Percentiles rank a stretch among this genome's conserved stretches.
Conservation (phyloP, 257 asterid genomes). For the Solanum peruvianum region DNA sequence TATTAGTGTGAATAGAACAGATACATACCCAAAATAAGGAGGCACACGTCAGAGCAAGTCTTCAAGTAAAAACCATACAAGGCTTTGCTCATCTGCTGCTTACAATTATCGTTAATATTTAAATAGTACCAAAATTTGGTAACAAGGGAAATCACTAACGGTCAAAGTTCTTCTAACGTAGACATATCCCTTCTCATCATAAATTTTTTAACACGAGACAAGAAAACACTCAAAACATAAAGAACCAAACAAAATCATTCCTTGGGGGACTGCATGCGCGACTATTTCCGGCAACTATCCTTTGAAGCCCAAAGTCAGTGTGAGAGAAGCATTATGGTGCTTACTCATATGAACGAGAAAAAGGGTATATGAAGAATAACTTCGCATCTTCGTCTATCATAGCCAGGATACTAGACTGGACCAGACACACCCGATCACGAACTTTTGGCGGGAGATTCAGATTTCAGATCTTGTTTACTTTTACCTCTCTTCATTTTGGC, state of each 20-base stretch:
- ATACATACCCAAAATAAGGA: not conserved
- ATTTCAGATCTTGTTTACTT: constrained; percentile 59
- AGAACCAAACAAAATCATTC: not conserved
- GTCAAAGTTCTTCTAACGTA: not conserved
- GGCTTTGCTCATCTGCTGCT: not conserved
- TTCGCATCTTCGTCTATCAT: constrained; percentile 3
- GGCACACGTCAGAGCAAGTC: not conserved
- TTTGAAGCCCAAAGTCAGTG: not conserved
- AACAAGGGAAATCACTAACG: not conserved
- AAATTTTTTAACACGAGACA: not conserved
- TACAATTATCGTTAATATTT: not conserved
- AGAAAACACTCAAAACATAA: not conserved
- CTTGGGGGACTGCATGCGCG: not conserved
- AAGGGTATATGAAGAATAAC: not conserved
- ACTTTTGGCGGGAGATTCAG: constrained; percentile 27
- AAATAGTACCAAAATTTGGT: not conserved
- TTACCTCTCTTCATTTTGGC: constrained; percentile 71
- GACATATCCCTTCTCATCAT: not conserved
- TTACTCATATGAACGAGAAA: not conserved
- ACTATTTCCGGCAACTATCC: not conserved
- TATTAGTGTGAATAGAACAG: not conserved
- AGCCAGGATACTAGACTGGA: not conserved
- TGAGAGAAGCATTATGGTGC: not conserved
- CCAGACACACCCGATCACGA: constrained; percentile 8
- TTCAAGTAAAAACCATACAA: not conserved